Evolutionary conservation across 345 rosid genomes (phyloP).

Genomic region (Linum tenue): DNA sequence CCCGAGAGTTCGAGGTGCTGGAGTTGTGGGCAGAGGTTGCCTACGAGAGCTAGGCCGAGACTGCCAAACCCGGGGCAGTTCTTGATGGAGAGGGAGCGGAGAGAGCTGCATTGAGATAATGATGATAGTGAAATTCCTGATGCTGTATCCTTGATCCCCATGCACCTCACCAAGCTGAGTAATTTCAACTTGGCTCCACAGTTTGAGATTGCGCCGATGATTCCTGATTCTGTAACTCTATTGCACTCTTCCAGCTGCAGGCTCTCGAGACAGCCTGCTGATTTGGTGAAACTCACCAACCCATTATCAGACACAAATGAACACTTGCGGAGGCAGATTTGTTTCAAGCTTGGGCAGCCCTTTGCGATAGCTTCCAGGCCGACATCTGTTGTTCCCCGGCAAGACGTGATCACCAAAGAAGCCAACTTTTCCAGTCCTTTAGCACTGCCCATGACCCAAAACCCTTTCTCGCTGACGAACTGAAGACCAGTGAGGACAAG

Average conservation of each 20-base stretch:
- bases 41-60: conserved; percentile 42
- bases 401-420: conserved; percentile 42
- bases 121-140: conserved; percentile 13
- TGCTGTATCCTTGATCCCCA: conserved; percentile 49
- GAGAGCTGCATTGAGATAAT: conserved; percentile 33
- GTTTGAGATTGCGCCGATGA: conserved; percentile 38
- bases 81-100: conserved; percentile 41
- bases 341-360: conserved; percentile 49
- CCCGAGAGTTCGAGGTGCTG: conserved; percentile 52
- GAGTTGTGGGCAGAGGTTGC: conserved; percentile 58
- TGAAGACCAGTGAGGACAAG: conserved; percentile 41
- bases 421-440: conserved; percentile 43
- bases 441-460: conserved; percentile 83
- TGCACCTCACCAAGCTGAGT: conserved; percentile 45
- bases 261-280: conserved; percentile 53
- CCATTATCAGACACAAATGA: conserved; percentile 54
- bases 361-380: conserved; percentile 54
- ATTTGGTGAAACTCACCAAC: conserved; percentile 38
- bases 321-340: conserved; percentile 57
- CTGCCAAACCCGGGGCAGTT: conserved; percentile 68
- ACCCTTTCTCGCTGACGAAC: conserved; percentile 60
- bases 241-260: conserved; percentile 59
- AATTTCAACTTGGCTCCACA: conserved; percentile 43
- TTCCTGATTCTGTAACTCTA: conserved; percentile 42
- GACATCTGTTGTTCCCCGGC: conserved; percentile 54